Base-by-base conservation (phyloP, 306 rosid species). In the Sesbania bispinosa region DNA sequence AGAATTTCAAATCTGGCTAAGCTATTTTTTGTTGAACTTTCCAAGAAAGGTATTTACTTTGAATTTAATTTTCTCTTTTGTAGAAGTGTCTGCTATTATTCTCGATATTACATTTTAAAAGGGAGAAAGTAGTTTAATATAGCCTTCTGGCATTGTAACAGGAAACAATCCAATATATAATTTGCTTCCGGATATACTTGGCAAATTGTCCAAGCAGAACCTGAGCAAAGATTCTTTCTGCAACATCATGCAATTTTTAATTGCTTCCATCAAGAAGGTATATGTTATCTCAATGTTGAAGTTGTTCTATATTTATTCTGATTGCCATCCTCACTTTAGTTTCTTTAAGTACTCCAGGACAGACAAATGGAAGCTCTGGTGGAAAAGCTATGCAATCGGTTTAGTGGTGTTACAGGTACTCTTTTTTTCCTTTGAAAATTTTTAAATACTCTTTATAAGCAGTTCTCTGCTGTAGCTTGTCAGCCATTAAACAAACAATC, bases 311-410 rank as follows among this genome's bases (percentile, higher is more conserved):
- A 27, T 41, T n/a, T 60, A 16, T 81, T 75, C 30, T 20, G 45
- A 50, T 47, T 59, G 36, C 30, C 32, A 61, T 35, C 24, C 59
- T 82, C 71, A 76, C 73, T 18, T 41, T 23, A 11, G 63, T 62
- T 58, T 45, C 64, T 84, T 76, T 41, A 71, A 71, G 38, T 77
- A 50, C 75, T 77, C 61, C 80, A 93, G 98, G 98, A 93, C 75
- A 87, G 88, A 76, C 97, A 93, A 79, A 93, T 87, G 97, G 98
- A 93, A 76, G 84, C 98, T 45, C 94, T 93, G 74, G 97, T 93
- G 71, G 98, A 93, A 84, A 93, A 93, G 88, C 84, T 93, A 33
- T 93, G 97, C 58, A 91, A 93, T 78, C 80, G 98, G 80, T 93
- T 93, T 79, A 83, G 83, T 77, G 98, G 98, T 69, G 92, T 83